These are phyloP conservation scores for Quercus robur DNA, from an alignment of 306 rosid species.

Conservation along the genomic window DNA sequence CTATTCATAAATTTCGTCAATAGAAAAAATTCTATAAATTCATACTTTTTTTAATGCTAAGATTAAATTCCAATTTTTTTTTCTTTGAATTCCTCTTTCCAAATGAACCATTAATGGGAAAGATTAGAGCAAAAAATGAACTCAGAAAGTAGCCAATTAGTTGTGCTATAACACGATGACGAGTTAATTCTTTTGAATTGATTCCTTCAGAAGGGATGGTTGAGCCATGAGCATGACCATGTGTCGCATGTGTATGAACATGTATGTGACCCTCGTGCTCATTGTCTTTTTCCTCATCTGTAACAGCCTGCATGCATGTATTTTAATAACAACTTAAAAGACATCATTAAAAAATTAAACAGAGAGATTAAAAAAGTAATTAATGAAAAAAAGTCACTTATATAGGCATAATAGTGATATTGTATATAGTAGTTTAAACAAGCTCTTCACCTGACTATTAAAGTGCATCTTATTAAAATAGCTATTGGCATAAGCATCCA, in stretches of 20 bases:
- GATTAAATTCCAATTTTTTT: no score
- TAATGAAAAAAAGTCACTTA: no score
- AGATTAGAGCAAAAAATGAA: no score
- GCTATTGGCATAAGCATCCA: conserved; percentile 35
- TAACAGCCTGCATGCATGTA: neutral
- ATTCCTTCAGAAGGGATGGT: neutral
- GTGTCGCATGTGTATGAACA: conserved; percentile 59
- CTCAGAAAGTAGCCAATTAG: conserved; percentile 8
- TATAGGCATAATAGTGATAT: no score
- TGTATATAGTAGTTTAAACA: neutral
- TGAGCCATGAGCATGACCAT: conserved; percentile 64
- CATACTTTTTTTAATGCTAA: no score
- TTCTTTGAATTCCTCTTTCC: no score
- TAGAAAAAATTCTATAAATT: no score
- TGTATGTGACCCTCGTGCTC: conserved; percentile 43
- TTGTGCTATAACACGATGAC: conserved; percentile 60
- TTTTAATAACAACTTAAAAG: neutral
- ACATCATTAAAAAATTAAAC: neutral
- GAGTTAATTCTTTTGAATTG: conserved; percentile 27
- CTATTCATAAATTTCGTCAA: no score
- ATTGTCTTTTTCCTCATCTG: conserved; percentile 19
- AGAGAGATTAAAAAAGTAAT: no score
- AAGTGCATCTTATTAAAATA: conserved; percentile 25
- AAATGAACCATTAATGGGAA: neutral
- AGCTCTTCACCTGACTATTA: neutral